Evolutionary conservation across 129 eudicot species (phyloP).

Genomic region (Lactuca saligna): DNA sequence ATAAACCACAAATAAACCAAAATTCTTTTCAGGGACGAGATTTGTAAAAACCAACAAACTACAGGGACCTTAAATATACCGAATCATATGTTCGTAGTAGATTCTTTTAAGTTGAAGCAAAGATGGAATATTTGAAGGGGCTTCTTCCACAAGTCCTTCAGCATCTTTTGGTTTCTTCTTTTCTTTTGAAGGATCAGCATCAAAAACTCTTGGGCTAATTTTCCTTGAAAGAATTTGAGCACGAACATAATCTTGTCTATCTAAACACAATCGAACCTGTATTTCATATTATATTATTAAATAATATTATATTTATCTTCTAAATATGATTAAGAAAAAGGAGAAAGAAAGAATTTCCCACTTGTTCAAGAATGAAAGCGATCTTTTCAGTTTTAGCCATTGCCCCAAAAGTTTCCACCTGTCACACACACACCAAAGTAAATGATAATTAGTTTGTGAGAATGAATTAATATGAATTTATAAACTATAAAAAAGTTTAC

Average conservation of each 20-base stretch:
- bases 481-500: no score
- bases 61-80: constrained; percentile 25
- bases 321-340: not conserved
- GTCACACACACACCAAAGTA: constrained; percentile 14
- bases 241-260: constrained; percentile 85
- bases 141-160: constrained; percentile 72
- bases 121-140: constrained; percentile 86
- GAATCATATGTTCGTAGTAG: constrained; percentile 81
- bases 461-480: no score
- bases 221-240: constrained; percentile 95
- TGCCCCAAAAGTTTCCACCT: constrained; percentile 96
- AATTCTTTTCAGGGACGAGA: no score
- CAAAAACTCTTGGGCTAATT: constrained; percentile 94
- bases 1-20: no score
- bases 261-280: constrained; percentile 91
- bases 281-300: not conserved
- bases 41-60: no score
- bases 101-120: constrained; percentile 70
- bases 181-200: constrained; percentile 73
- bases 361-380: constrained; percentile 91
- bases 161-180: constrained; percentile 88
- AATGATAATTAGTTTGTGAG: not conserved
- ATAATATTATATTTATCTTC: not conserved
- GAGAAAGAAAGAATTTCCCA: constrained; percentile 24
- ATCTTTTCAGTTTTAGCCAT: constrained; percentile 96